Evolutionary conservation across 306 rosid species (phyloP).

Genomic region (Dryas drummondii): DNA sequence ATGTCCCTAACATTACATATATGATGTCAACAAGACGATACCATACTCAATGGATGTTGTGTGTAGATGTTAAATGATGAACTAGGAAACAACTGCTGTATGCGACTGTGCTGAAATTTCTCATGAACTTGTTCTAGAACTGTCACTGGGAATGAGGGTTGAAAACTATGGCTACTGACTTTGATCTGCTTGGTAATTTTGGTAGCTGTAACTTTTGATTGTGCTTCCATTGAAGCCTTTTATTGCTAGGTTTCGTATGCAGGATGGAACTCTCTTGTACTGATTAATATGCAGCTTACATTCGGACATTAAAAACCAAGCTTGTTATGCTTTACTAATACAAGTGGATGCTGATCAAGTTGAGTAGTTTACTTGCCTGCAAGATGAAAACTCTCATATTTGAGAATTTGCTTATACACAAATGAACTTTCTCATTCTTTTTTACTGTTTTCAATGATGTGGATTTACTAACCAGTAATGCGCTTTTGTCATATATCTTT

Average conservation of each 20-base stretch:
- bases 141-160: neutral
- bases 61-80: too few species aligned
- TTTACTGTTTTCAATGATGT: too few species aligned
- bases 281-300: neutral
- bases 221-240: neutral
- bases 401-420: too few species aligned
- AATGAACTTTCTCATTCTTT: too few species aligned
- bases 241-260: neutral
- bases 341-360: too few species aligned
- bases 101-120: slow-evolving; percentile 4
- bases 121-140: neutral
- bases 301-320: too few species aligned
- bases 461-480: too few species aligned
- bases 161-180: neutral
- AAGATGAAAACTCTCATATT: too few species aligned
- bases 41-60: neutral
- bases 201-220: neutral
- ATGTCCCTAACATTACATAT: neutral
- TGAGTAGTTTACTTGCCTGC: too few species aligned
- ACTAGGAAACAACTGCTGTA: too few species aligned
- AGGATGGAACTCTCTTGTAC: neutral
- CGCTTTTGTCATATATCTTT: too few species aligned
- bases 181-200: neutral
- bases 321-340: too few species aligned
- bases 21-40: neutral